Conservation (phyloP, 2,329 filamentous ascomycete genomes). For the Lachnellula hyalina region DNA sequence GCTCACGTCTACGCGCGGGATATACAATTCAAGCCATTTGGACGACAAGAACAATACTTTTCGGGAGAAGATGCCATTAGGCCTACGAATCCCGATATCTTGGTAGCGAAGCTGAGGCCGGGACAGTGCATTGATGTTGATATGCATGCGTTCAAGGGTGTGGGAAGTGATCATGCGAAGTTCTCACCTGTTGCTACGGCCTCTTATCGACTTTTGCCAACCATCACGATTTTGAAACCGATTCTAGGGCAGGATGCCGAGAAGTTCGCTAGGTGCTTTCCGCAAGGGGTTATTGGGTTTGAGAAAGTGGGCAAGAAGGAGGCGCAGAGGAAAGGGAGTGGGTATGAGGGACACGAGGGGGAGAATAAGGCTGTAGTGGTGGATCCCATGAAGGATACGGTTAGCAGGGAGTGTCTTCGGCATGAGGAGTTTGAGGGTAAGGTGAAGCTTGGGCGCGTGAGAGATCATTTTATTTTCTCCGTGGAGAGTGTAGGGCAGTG, state of each 20-base stretch:
- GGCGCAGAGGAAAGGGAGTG: conserved; percentile 51
- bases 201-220: conserved; percentile 83
- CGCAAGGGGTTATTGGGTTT: conserved; percentile 77
- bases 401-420: conserved; percentile 85
- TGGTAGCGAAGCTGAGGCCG: conserved; percentile 89
- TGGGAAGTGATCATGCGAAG: conserved; percentile 92
- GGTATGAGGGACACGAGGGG: conserved; percentile 69
- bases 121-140: conserved; percentile 81
- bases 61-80: conserved; percentile 61
- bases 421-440: conserved; percentile 93
- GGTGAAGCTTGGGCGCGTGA: conserved; percentile 82
- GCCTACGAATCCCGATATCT: conserved; percentile 83
- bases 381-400: conserved; percentile 89
- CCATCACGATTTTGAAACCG: conserved; percentile 75
- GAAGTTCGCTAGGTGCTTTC: conserved; percentile 89
- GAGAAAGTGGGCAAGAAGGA: conserved; percentile 67
- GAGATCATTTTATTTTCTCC: conserved; percentile 97
- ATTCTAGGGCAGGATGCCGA: conserved; percentile 82
- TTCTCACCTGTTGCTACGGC: conserved; percentile 96
- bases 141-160: conserved; percentile 92
- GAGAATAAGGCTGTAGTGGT: conserved; percentile 82
- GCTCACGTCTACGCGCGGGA: conserved; percentile 77
- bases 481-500: conserved; percentile 95
- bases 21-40: conserved; percentile 70
- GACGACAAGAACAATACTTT: conserved; percentile 67